These are phyloP conservation scores for Chytriomyces sp. DNA, from an alignment of 192 early-diverging fungal genomes.

Conservation along the genomic window DNA sequence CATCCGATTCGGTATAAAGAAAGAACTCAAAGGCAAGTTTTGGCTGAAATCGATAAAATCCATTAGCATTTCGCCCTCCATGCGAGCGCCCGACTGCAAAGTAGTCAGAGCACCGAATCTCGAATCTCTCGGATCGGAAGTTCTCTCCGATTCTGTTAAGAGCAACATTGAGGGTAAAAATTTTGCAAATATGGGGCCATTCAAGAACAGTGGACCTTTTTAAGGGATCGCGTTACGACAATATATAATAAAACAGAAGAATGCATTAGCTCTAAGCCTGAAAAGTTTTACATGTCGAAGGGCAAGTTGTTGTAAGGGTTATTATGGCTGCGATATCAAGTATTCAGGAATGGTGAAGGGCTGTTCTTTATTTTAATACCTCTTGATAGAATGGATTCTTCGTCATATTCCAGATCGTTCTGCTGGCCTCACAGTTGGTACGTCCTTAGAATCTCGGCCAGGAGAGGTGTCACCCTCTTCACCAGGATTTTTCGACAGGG, in stretches of 20 bases:
- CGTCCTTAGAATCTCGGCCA: too few species aligned
- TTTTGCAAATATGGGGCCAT: constrained; percentile 41
- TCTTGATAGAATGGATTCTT: too few species aligned
- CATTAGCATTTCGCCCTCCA: constrained; percentile 9
- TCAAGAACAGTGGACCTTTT: constrained; percentile 26
- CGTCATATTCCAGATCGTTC: too few species aligned
- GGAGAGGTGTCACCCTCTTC: too few species aligned
- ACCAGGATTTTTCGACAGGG: too few species aligned
- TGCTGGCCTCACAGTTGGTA: too few species aligned
- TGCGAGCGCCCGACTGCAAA: constrained; percentile 26
- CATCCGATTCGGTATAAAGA: constrained; percentile 10
- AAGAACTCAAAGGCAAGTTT: constrained; percentile 42
- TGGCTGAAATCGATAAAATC: constrained; percentile 42
- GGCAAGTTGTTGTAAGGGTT: constrained; percentile 31
- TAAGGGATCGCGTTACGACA: constrained; percentile 28
- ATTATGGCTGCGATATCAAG: constrained; percentile 34
- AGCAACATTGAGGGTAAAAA: constrained; percentile 41
- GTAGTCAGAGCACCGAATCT: constrained; percentile 38
- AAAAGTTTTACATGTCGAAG: constrained; percentile 25
- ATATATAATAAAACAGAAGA: constrained; percentile 30
- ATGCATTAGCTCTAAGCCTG: constrained; percentile 7
- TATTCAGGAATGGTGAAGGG: constrained; percentile 28
- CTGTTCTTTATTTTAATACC: background rate
- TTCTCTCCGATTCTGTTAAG: constrained; percentile 12
- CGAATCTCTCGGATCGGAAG: constrained; percentile 41